These are phyloP conservation scores for Ascochyta viciae-villosae DNA, from an alignment of 2,329 filamentous ascomycete species.

Conservation along the genomic window DNA sequence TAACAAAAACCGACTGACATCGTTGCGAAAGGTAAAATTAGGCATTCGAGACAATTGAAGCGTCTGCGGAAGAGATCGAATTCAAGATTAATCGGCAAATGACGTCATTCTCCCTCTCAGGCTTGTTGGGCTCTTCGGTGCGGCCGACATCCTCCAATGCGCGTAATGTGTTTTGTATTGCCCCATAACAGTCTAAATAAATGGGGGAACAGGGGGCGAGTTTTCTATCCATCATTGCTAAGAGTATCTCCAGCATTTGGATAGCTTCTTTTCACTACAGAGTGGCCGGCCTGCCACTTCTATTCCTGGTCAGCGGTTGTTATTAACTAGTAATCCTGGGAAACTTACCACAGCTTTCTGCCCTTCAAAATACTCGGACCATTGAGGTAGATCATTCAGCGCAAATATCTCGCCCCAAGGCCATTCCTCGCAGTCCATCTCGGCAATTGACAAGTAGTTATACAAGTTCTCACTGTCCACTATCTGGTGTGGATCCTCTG, in stretches of 20 bases:
- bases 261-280: conserved; percentile 10
- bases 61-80: too few species aligned
- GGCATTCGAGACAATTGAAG: too few species aligned
- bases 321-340: not conserved
- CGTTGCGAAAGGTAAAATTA: too few species aligned
- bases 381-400: conserved; percentile 6
- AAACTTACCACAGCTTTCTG: conserved; percentile 11
- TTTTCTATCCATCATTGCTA: not conserved
- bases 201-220: too few species aligned
- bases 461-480: not conserved
- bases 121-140: not conserved
- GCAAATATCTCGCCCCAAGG: conserved; percentile 15
- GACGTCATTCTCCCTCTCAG: conserved; percentile 1
- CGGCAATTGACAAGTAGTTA: conserved; percentile 5
- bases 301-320: conserved; percentile 1
- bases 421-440: conserved; percentile 17
- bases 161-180: too few species aligned
- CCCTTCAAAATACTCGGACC: conserved; percentile 12
- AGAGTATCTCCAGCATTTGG: not conserved
- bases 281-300: conserved; percentile 16
- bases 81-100: too few species aligned
- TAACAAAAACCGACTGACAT: not conserved
- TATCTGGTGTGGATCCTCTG: not conserved
- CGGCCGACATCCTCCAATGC: not conserved
- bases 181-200: too few species aligned